Base-by-base conservation (phyloP, 805 yeast species). In the Clavispora fructus region DNA sequence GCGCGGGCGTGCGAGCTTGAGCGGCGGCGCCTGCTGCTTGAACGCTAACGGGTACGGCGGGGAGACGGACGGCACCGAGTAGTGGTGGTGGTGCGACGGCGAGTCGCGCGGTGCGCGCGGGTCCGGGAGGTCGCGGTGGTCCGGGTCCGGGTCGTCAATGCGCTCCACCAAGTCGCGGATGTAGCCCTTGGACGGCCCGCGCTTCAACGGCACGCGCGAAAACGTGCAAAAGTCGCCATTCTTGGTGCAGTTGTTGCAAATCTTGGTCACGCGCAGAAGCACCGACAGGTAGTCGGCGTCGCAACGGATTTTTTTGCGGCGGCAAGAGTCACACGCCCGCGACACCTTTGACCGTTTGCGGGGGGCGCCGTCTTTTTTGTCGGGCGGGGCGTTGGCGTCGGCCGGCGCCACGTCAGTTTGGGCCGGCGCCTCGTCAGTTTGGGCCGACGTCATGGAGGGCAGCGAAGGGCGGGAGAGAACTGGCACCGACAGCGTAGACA, bases 141-240 rank as follows among this genome's bases (percentile, higher is more conserved):
- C 25, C 25, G 16, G 25, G 9, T 48, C 47, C 44, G 27, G 43
- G 19, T 39, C 48, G 45, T 66, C 73, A 30, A 63, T 50, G 51
- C 65, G 63, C 29, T 69, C 73, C 45, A 67, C 73, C 39, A 63
- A 55, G 45, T 70, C 77, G 42, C 74, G 64, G n/a, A 73, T 69
- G 52, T 79, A 83, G 1, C 92, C 92, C 57, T 85, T 86, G 0
- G 85, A 74, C 0, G 95, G 95, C 0, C 95, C 95, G 54, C 95
- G 67, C 55, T 86, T 86, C 60, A 86, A 61, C 0, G 91, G 95
- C 1, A 82, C 74, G 42, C 92, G 69, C 19, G 83, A 82, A 59
- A 85, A 86, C 1, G 84, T 71, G 61, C 95, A 86, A 2, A 57
- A 59, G 40, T 83, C 89, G 40, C 73, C 74, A 55, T 73, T 79